A percentile compares a stretch with the other conserved stretches of the same genome.
Evolutionary conservation across 73 alveolate genomes (phyloP).

Genomic region (Tetrahymena thermophila): DNA sequence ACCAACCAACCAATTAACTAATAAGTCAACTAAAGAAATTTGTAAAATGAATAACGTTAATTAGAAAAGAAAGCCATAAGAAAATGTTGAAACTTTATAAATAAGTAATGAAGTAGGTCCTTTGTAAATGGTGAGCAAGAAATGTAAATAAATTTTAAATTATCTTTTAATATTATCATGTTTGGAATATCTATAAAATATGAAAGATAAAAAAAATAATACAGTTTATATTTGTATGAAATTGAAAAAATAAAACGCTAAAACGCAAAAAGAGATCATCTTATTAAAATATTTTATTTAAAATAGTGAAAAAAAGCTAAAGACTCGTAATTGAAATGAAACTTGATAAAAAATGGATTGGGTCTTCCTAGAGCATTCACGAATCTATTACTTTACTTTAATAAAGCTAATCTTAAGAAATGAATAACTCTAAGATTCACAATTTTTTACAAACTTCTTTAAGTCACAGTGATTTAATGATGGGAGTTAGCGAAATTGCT

Average conservation of each 20-base stretch:
- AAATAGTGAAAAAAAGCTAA: background rate
- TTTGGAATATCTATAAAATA: too few species aligned
- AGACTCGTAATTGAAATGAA: background rate
- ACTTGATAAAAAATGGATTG: background rate
- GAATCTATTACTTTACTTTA: background rate
- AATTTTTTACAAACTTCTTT: background rate
- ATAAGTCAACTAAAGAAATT: too few species aligned
- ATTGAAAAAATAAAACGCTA: too few species aligned
- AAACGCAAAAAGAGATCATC: background rate
- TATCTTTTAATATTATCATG: background rate
- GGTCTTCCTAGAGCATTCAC: background rate
- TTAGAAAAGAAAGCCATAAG: background rate
- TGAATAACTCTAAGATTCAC: background rate
- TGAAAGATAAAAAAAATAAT: too few species aligned
- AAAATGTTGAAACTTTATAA: background rate
- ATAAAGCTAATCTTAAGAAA: background rate
- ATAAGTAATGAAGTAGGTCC: background rate
- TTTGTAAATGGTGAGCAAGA: background rate
- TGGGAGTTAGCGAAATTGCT: background rate
- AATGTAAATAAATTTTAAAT: background rate
- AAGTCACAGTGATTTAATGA: background rate
- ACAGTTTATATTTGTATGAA: too few species aligned
- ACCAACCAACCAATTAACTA: background rate
- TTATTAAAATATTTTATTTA: background rate
- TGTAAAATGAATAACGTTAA: background rate